Base-by-base conservation (phyloP, 2,329 filamentous ascomycete genomes). In the Tolypocladium guangdongense region DNA sequence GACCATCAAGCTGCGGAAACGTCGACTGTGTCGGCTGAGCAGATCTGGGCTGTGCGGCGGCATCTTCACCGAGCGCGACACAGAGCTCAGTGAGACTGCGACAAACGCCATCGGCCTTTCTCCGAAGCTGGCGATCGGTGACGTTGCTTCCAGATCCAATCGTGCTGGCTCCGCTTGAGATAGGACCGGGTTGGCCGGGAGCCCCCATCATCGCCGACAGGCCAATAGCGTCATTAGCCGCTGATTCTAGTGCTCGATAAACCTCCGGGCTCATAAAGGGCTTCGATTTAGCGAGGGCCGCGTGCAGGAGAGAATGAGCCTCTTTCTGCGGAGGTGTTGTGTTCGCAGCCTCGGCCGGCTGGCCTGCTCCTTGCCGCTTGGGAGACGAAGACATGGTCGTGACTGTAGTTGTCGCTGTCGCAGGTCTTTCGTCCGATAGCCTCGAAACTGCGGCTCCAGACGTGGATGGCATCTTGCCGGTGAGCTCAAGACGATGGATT, bases 371-470 rank as follows among this genome's bases (percentile, higher is more conserved):
- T n/a, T 63, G 59, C 61, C 87, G 83, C 65, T 91, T 92, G 0
- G 93, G 93, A 0, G 92, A 96, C 1, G 86, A 88, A 7, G 91
- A 96, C 62, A 95, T 81, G 2, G 91, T 96, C 0, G 93, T 97
- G 7, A 88, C 84, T 16, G 88, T 90, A 0, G 93, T 97, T 10
- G 88, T 92, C 46, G 93, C 93, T 7, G 93, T 97, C 18, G 86
- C 82, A 5, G 93, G 93, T 55, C 93, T 81, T 55, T 97, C 92
- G 37, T 86, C 85, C 0, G 85, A 85, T 11, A 82, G 78, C 58
- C 83, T 81, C 6, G 86, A 86, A 64, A 91, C 86, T 2, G 88
- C 87, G 2, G 88, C 88, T 37, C 85, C 87, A 3, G 90, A 92
- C 2, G 88, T 90, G 0, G 88, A 74, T 0, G 91, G 90, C 36